Percentiles rank a stretch among this genome's conserved stretches.
Conservation (phyloP, 2,329 filamentous ascomycete species). For the Pseudogymnoascus sp. region DNA sequence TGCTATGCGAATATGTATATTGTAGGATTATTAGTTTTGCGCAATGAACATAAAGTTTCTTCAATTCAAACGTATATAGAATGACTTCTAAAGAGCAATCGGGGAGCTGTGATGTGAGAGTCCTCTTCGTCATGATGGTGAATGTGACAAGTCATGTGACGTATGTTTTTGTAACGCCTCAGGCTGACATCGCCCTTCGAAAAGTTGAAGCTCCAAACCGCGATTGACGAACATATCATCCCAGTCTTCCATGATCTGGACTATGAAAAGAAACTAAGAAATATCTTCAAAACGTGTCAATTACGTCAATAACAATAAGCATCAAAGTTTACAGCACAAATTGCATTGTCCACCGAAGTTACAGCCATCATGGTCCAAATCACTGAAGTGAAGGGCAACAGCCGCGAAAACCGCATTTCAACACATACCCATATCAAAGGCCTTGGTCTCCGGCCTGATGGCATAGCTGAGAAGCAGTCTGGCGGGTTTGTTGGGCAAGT, state of each 20-base stretch:
- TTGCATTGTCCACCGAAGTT: slow-evolving; percentile 3
- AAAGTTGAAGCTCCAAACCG: slow-evolving; percentile 9
- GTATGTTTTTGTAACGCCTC: slow-evolving; percentile 8
- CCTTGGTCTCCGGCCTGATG: slow-evolving; percentile 78
- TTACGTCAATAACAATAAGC: not conserved
- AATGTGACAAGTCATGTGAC: slow-evolving; percentile 3
- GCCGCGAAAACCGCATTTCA: slow-evolving; percentile 91
- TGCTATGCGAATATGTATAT: slow-evolving; percentile 7
- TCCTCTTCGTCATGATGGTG: not conserved
- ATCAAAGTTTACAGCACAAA: not conserved
- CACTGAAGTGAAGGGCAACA: slow-evolving; percentile 89
- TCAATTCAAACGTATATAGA: not conserved
- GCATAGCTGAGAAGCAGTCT: slow-evolving; percentile 70
- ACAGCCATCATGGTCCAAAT: slow-evolving; percentile 67
- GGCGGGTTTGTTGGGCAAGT: slow-evolving; percentile 87
- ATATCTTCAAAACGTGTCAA: not conserved
- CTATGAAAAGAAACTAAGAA: slow-evolving; percentile 9
- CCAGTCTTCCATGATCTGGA: not conserved
- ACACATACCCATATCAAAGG: slow-evolving; percentile 98
- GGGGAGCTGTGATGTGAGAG: not conserved
- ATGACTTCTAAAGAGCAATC: not conserved
- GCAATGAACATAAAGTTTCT: slow-evolving; percentile 4
- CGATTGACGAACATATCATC: not conserved
- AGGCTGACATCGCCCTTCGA: slow-evolving; percentile 7
- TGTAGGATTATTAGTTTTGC: slow-evolving; percentile 3